phyloP scores from a whole-genome alignment of 164 flowering plant genomes.

The Chimonanthus salicifolius region DNA sequence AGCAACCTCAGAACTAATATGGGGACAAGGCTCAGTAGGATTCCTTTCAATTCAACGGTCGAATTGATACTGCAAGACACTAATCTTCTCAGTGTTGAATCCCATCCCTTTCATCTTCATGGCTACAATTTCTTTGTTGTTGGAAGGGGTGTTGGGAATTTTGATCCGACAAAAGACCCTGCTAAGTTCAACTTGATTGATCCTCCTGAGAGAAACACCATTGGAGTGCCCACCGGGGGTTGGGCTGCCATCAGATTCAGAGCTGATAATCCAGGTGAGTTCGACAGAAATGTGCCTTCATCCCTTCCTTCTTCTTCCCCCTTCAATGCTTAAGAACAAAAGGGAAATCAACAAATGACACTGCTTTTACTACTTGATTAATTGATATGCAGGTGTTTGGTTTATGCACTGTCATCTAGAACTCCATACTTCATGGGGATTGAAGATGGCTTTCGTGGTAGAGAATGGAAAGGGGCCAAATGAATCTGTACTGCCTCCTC shows the following conservation, averaged over 20 bases:
- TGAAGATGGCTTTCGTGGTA: constrained; percentile 57
- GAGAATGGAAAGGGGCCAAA: constrained; percentile 45
- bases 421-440: constrained; percentile 62
- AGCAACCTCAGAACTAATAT: constrained; percentile 34
- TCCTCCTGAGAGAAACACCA: constrained; percentile 68
- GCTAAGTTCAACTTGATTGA: constrained; percentile 55
- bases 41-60: constrained; percentile 40
- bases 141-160: constrained; percentile 48
- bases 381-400: constrained; percentile 45
- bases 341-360: not conserved
- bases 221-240: constrained; percentile 70
- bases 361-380: not conserved
- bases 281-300: not conserved
- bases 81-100: constrained; percentile 42
- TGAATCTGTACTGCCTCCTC: constrained; percentile 50
- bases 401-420: constrained; percentile 73
- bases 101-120: constrained; percentile 58
- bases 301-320: not conserved
- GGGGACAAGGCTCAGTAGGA: constrained; percentile 40
- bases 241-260: constrained; percentile 67
- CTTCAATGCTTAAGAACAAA: not conserved
- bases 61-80: constrained; percentile 54
- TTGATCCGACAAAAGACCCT: constrained; percentile 42
- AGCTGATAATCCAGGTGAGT: constrained; percentile 69
- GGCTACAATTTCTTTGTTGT: constrained; percentile 53